Percentiles rank a stretch among this genome's conserved stretches.
Evolutionary conservation across 441 rosid species (phyloP).

Genomic region (Flueggea neowawraea): DNA sequence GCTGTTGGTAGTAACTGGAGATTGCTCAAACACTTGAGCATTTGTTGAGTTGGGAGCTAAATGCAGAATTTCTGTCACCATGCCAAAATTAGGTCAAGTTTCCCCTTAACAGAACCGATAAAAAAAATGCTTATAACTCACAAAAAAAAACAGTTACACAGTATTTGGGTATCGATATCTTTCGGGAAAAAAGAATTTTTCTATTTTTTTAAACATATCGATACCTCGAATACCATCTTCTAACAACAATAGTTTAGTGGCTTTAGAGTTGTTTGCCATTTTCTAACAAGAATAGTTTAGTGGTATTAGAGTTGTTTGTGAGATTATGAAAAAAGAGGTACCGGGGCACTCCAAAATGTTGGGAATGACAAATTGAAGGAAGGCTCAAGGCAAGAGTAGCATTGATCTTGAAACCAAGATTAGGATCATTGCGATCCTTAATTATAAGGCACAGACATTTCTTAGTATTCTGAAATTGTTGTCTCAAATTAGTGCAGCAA

Average conservation of each 20-base stretch:
- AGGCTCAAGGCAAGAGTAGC: constrained; percentile 42
- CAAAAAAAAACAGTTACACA: too few relatives aligned
- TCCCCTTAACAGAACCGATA: too few relatives aligned
- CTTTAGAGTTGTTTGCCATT: too few relatives aligned
- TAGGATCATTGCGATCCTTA: constrained; percentile 35
- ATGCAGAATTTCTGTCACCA: constrained; percentile 34
- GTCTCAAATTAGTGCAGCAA: not conserved
- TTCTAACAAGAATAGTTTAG: too few relatives aligned
- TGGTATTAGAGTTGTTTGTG: too few relatives aligned
- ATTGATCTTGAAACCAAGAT: constrained; percentile 38
- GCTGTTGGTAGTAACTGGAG: not conserved
- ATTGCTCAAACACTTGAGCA: constrained; percentile 33
- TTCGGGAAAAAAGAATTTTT: too few relatives aligned
- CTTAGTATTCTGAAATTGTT: not conserved
- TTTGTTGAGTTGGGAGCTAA: constrained; percentile 30
- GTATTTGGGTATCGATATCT: too few relatives aligned
- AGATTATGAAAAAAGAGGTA: not conserved
- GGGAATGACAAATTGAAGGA: constrained; percentile 32
- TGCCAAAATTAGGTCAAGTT: not conserved
- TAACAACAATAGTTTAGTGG: too few relatives aligned
- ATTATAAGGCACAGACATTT: constrained; percentile 38
- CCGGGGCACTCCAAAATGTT: constrained; percentile 37
- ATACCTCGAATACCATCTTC: too few relatives aligned
- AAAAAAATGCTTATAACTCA: too few relatives aligned
- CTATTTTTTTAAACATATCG: too few relatives aligned